Base-by-base conservation (phyloP, 1,139 yeast genomes). In the Blastobotrys persicus region DNA sequence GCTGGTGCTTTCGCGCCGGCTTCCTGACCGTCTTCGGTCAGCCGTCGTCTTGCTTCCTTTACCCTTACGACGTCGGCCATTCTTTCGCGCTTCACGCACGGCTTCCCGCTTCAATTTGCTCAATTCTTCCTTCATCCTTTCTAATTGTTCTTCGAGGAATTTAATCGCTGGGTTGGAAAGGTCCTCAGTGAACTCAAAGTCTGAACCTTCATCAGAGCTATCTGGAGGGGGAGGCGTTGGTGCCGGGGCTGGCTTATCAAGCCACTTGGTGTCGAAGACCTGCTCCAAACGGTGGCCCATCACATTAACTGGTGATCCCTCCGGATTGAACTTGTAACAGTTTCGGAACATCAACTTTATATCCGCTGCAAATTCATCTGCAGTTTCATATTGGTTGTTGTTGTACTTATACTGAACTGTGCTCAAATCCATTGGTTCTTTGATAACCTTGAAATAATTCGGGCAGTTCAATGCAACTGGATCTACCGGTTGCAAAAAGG, bases 401-500 rank as follows among this genome's bases (percentile, higher is more conserved):
- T 83, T 81, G 59, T 88, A 74, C 68, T 89, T 92, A 47, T 81
- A 77, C 60, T 83, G 85, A 52, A 92, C 78, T 0, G 98, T 89
- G 40, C 94, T 82, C 60, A 92, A 76, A 70, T 92, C 99, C 98
- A 92, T 94, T 51, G 99, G 98, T 59, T 82, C 79, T 68, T 88
- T 88, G 52, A 92, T 83, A 52, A 88, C 73, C 57, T 91, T 92
- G 61, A 78, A 77, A 68, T 94, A 92, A 46, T 89, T 83, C 31
- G 98, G 98, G 58, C 95, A 85, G 63, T 88, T 89, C 61, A 91
- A 77, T 7, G 96, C 96, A 31, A 89, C 89, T 0, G 97, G 92
- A 67, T 94, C 98, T 43, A 92, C 98, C 0, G 99, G 98, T 53
- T 80, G 85, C 62, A 92, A 72, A 63, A 92, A 92, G 31, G 98